phyloP scores from a whole-genome alignment of 495 filamentous ascomycete species.

The Patellaria atrata region DNA sequence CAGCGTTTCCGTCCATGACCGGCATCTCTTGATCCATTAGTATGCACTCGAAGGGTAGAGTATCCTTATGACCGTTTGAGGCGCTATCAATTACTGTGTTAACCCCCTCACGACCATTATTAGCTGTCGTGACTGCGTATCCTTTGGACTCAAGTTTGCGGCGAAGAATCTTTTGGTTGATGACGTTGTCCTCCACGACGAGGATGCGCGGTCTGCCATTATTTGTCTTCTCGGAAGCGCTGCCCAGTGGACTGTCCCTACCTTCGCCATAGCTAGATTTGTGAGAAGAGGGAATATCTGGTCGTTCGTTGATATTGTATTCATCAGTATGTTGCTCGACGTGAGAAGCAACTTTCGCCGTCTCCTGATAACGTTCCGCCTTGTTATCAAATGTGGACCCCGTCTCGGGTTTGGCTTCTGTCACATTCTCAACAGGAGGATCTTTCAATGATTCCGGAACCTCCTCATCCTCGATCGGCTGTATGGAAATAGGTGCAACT shows the following conservation, averaged over 20 bases:
- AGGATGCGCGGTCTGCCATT: no score
- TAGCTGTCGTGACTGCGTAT: conserved; percentile 15
- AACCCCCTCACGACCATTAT: conserved; percentile 18
- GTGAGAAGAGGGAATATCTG: no score
- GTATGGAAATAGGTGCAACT: no score
- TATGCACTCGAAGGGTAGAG: conserved; percentile 15
- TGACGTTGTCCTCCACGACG: conserved; percentile 18
- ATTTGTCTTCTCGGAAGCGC: no score
- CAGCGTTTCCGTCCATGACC: conserved; percentile 15
- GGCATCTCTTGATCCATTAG: conserved; percentile 23
- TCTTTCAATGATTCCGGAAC: conserved; percentile 5
- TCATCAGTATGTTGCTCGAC: no score
- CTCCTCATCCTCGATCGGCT: conserved; percentile 8
- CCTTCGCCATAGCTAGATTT: no score
- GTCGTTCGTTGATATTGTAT: no score
- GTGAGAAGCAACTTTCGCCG: conserved; percentile 2
- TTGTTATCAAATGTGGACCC: neutral
- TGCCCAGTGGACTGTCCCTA: no score
- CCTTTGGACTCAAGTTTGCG: conserved; percentile 15
- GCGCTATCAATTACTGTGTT: conserved; percentile 12
- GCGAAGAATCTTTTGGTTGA: conserved; percentile 18
- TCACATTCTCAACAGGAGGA: conserved; percentile 8
- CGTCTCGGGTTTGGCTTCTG: conserved; percentile 9
- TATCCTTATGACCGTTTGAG: neutral
- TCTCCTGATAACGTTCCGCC: no score